A percentile compares a stretch with the other conserved stretches of the same genome.
Conservation (phyloP, 1,139 yeast genomes). For the Pichia cactophila region DNA sequence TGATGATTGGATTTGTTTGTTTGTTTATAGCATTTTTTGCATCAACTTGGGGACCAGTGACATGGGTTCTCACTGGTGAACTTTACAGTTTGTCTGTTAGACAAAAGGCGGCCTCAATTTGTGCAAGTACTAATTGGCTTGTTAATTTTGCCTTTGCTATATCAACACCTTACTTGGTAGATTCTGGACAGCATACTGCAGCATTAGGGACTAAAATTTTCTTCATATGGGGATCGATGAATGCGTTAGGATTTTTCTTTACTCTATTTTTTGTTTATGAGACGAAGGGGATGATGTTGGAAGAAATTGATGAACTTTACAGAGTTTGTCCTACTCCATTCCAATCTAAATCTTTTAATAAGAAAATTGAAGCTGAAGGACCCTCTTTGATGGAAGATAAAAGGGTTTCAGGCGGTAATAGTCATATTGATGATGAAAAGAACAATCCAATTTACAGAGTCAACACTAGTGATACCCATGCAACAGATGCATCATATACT, state of each 20-base stretch:
- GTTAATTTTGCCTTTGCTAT: conserved; percentile 68
- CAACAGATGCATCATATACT: neutral
- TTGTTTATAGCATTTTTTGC: conserved; percentile 68
- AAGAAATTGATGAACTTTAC: conserved; percentile 57
- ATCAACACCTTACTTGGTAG: conserved; percentile 61
- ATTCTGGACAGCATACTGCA: conserved; percentile 57
- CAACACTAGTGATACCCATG: neutral
- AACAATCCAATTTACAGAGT: neutral
- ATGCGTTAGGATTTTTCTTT: conserved; percentile 44
- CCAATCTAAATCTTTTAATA: conserved; percentile 27
- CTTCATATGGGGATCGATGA: conserved; percentile 71
- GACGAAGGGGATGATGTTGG: conserved; percentile 60
- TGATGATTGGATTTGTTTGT: conserved; percentile 61
- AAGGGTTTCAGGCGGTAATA: neutral
- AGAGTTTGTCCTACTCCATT: conserved; percentile 40
- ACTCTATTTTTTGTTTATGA: conserved; percentile 54
- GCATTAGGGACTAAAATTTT: conserved; percentile 63
- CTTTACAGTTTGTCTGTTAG: conserved; percentile 64
- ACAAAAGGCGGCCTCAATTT: conserved; percentile 66
- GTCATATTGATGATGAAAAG: neutral
- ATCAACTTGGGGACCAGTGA: conserved; percentile 73
- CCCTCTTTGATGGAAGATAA: neutral
- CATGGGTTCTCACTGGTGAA: conserved; percentile 74
- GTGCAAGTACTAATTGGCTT: conserved; percentile 76
- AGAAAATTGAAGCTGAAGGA: conserved; percentile 28